Evolutionary conservation across 371 early-diverging fungal genomes (phyloP), one percentile per base, ranked within the genome.

Genomic region (Actinomortierella ambigua): DNA sequence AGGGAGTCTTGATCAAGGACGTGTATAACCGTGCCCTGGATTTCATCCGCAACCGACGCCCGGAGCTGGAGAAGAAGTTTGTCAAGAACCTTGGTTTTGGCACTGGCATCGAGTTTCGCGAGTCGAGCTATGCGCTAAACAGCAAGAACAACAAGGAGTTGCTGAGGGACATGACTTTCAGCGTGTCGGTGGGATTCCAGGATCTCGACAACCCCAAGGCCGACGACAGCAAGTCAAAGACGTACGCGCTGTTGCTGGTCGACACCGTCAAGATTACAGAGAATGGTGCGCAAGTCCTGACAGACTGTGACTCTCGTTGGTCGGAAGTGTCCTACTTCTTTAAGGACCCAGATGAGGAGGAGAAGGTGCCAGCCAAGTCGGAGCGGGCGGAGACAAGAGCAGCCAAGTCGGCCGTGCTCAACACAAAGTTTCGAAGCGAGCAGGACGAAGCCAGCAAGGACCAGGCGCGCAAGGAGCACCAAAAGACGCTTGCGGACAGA

Each of bases 41-140:
- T 52, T 88, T 82, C 64, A 87, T 99, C 51, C 79, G 83, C 40
- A 75, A 82, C 47, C 90, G 91, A 50, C 84, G 95, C 23, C 95
- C 97, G 1, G 97, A 97, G 27, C 81, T 99, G 44, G 90, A 87
- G 68, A 80, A 81, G 28, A 77, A 91, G 65, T 94, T 98, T 68
- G 84, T 88, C 22, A 94, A 93, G 67, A 93, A 83, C 73, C 81
- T 89, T 55, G 99, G 99, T n/a, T 95, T 90, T 75, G 92, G 90
- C 11, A 97, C 92, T 70, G 99, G 99, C 20, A 90, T 98, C 53
- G 98, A 99, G 76, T 95, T 97, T 69, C 84, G 94, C 42, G 99
- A 98, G 63, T 82, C 90, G 15, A 82, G 77, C 20, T 95, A 88
- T 76, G 76, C 88, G 2, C 78, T 99, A 53, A 84, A 81, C 46